A percentile compares a stretch with the other conserved stretches of the same genome.
phyloP scores from a whole-genome alignment of 345 rosid species.

The Rhodamnia argentea region DNA sequence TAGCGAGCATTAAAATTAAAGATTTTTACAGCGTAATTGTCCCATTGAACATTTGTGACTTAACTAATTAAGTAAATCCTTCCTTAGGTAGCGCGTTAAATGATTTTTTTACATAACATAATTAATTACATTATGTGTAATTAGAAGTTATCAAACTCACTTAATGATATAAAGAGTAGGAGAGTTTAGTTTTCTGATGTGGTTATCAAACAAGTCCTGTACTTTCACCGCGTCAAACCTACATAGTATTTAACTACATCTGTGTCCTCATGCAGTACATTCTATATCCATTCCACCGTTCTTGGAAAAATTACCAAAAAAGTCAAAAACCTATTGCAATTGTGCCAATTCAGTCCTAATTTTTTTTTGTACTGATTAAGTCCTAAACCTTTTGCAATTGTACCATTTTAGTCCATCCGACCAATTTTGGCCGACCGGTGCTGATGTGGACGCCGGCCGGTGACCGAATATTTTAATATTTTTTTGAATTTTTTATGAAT shows the following conservation, averaged over 20 bases:
- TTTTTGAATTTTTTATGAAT: too few species aligned
- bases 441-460: too few species aligned
- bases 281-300: not conserved
- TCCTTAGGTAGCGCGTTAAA: not conserved
- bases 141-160: not conserved
- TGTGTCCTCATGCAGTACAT: not conserved
- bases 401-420: too few species aligned
- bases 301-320: too few species aligned
- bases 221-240: not conserved
- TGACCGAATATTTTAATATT: too few species aligned
- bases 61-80: not conserved
- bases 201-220: not conserved
- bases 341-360: too few species aligned
- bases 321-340: too few species aligned
- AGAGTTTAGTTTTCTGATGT: not conserved
- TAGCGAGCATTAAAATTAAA: not conserved
- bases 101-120: not conserved
- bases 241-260: not conserved
- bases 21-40: not conserved
- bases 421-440: too few species aligned
- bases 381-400: too few species aligned
- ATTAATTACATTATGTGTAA: not conserved
- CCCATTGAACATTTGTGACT: not conserved
- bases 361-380: too few species aligned
- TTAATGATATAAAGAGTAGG: not conserved